Evolutionary conservation across 2,329 filamentous ascomycete genomes (phyloP).

Genomic region (Blastomyces gilchristii): DNA sequence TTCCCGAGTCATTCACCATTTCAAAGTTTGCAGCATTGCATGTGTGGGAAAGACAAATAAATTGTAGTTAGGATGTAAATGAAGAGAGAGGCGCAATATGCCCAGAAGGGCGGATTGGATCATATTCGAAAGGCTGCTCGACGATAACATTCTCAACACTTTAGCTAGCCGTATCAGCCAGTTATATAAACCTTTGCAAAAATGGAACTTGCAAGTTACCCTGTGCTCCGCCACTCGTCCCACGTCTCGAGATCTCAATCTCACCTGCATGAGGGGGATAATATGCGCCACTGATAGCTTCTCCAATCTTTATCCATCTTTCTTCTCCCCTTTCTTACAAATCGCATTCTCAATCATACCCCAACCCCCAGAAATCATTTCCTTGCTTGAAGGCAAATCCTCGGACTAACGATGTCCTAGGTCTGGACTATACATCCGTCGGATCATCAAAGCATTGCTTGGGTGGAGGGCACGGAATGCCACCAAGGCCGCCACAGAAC

Average conservation of each 20-base stretch:
- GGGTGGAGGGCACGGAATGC: background rate
- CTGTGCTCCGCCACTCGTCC: background rate
- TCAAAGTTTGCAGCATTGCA: background rate
- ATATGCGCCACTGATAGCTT: background rate
- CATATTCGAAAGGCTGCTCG: background rate
- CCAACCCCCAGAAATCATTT: background rate
- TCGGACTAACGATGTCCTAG: background rate
- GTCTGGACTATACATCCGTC: background rate
- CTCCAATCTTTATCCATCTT: background rate
- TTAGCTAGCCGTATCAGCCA: background rate
- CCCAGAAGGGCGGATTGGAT: background rate
- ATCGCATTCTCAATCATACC: background rate
- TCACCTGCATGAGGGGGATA: background rate
- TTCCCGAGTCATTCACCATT: background rate
- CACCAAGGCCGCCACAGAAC: conserved; percentile 2
- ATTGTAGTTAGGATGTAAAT: background rate
- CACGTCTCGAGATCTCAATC: background rate
- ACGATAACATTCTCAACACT: background rate
- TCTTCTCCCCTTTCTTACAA: background rate
- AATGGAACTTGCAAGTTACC: background rate
- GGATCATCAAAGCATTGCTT: conserved; percentile 2
- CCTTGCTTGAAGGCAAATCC: background rate
- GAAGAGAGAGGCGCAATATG: background rate
- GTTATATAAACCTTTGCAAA: background rate
- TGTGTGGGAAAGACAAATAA: background rate